Percentiles rank a stretch among this genome's conserved stretches.
phyloP scores from a whole-genome alignment of 768 basidiomycete genomes.

The Mycena pura region DNA sequence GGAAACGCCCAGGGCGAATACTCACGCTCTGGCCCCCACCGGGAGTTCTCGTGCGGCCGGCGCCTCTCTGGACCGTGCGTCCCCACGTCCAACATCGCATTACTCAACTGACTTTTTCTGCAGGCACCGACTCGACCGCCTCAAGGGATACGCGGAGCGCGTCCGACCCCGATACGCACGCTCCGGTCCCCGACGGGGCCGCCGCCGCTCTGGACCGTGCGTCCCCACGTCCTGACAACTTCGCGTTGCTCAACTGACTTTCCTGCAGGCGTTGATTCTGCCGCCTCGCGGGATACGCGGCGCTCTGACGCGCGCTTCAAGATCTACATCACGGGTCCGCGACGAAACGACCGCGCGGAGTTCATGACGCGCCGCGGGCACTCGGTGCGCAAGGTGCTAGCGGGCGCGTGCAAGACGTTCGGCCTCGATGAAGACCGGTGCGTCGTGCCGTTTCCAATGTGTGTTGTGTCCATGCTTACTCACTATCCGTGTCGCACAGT shows the following conservation, averaged over 20 bases:
- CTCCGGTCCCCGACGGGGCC: no score
- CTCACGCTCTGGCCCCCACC: background rate
- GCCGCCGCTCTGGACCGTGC: background rate
- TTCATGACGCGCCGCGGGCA: slow-evolving; percentile 41
- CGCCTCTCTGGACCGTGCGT: background rate
- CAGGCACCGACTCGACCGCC: background rate
- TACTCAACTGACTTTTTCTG: background rate
- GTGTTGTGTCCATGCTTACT: background rate
- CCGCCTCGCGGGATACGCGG: background rate
- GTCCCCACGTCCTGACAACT: background rate
- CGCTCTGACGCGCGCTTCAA: slow-evolving; percentile 12
- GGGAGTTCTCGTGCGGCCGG: background rate
- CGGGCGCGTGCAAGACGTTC: slow-evolving; percentile 37
- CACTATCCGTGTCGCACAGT: background rate
- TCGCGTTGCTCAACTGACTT: background rate
- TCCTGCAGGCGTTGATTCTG: background rate
- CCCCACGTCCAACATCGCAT: background rate
- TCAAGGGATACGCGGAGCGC: background rate
- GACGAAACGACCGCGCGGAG: slow-evolving; percentile 1
- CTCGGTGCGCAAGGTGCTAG: slow-evolving; percentile 36
- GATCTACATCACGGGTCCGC: slow-evolving; percentile 10
- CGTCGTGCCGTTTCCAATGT: background rate
- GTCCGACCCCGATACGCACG: background rate
- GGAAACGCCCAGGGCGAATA: no score
- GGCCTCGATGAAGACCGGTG: slow-evolving; percentile 26